phyloP scores from a whole-genome alignment of 306 rosid species.

The Pueraria montana region DNA sequence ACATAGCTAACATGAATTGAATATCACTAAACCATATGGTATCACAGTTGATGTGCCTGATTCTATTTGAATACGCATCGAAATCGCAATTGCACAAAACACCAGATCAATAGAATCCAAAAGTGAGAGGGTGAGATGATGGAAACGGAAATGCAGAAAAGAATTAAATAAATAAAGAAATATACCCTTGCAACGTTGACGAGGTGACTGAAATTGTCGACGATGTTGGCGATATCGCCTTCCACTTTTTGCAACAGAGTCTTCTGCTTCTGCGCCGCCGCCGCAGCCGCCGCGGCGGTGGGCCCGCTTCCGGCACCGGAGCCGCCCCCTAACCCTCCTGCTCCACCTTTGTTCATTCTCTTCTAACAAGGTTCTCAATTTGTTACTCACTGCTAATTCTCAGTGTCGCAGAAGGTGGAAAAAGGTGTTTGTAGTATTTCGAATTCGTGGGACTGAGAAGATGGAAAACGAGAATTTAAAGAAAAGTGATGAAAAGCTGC shows the following conservation, averaged over 20 bases:
- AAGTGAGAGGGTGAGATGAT: neutral
- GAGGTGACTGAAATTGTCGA: conserved; percentile 90
- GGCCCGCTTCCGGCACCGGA: conserved; percentile 62
- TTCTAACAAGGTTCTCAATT: neutral
- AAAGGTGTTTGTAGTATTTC: too few relatives aligned
- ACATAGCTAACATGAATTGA: neutral
- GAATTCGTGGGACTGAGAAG: neutral
- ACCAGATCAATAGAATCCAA: neutral
- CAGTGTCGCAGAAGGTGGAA: neutral
- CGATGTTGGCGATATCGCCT: conserved; percentile 72
- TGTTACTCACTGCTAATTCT: neutral
- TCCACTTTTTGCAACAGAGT: conserved; percentile 74
- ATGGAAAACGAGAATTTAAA: neutral
- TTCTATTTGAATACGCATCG: neutral
- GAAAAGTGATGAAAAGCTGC: neutral
- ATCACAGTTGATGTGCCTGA: neutral
- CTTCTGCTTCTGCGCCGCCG: conserved; percentile 89
- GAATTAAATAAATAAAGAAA: neutral
- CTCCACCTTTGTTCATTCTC: conserved; percentile 65
- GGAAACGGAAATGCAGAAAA: neutral
- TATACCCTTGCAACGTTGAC: conserved; percentile 84
- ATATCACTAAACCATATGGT: neutral
- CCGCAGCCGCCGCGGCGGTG: conserved; percentile 59
- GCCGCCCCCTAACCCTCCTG: conserved; percentile 50
- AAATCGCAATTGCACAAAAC: conserved; percentile 6